Conservation (phyloP, 768 basidiomycete genomes). For the Kwoniella sp. region DNA sequence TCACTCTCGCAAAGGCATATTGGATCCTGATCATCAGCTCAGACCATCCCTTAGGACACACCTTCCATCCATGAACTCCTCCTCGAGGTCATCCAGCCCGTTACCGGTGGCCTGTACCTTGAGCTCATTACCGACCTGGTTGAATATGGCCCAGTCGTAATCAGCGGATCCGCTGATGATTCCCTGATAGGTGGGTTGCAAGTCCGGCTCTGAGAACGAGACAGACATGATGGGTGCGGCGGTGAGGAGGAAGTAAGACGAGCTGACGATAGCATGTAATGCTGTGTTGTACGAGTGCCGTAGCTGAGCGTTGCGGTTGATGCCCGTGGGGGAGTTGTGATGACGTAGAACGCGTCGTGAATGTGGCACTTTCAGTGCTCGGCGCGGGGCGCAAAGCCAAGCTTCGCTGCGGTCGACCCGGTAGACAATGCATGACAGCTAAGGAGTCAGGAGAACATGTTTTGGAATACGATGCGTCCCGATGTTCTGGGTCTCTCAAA, state of each 20-base stretch:
- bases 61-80: slow-evolving; percentile 94
- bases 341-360: slow-evolving; percentile 13
- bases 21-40: slow-evolving; percentile 65
- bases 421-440: slow-evolving; percentile 2
- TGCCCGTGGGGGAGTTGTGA: slow-evolving; percentile 1
- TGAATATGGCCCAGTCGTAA: slow-evolving; percentile 51
- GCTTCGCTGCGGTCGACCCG: too few relatives aligned
- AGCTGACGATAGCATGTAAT: not conserved
- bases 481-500: too few relatives aligned
- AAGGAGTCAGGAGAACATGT: too few relatives aligned
- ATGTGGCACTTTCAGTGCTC: slow-evolving; percentile 19
- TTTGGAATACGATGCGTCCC: too few relatives aligned
- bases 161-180: slow-evolving; percentile 32
- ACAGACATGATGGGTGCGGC: slow-evolving; percentile 29
- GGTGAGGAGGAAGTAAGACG: not conserved
- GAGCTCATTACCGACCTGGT: slow-evolving; percentile 75
- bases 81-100: slow-evolving; percentile 81
- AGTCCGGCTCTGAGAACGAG: slow-evolving; percentile 35
- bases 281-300: not conserved
- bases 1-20: slow-evolving; percentile 82
- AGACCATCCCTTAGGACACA: slow-evolving; percentile 47
- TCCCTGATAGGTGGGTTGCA: slow-evolving; percentile 36
- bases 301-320: not conserved
- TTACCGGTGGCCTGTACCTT: slow-evolving; percentile 80
- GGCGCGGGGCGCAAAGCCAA: too few relatives aligned